Evolutionary conservation across 306 rosid species (phyloP).

Genomic region (Bauhinia variegata): DNA sequence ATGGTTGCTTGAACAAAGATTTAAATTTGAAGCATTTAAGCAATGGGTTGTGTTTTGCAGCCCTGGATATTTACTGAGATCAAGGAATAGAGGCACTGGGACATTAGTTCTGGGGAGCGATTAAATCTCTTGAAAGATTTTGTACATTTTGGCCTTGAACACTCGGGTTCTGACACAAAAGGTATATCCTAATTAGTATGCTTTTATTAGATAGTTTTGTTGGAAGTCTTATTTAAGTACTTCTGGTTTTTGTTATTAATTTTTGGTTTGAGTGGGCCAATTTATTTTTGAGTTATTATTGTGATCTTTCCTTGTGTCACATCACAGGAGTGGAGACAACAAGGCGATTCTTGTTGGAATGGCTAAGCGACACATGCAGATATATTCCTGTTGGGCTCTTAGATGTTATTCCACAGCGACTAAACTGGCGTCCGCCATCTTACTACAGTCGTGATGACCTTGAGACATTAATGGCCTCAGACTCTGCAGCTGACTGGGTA

Average conservation of each 20-base stretch:
- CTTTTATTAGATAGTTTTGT: background rate
- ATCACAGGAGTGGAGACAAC: slow-evolving; percentile 87
- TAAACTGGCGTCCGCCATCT: slow-evolving; percentile 89
- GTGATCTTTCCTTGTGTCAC: slow-evolving; percentile 7
- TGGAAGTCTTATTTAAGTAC: slow-evolving; percentile 7
- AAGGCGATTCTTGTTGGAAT: slow-evolving; percentile 83
- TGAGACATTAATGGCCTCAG: slow-evolving; percentile 94
- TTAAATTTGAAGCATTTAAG: slow-evolving; percentile 4
- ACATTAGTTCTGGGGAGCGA: slow-evolving; percentile 88
- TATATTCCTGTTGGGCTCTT: slow-evolving; percentile 88
- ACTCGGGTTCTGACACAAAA: slow-evolving; percentile 97
- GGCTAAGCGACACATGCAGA: slow-evolving; percentile 93
- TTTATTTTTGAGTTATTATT: background rate
- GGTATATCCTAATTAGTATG: slow-evolving; percentile 43
- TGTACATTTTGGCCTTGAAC: slow-evolving; percentile 82
- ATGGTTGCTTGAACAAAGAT: background rate
- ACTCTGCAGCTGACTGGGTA: slow-evolving; percentile 99
- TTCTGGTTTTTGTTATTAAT: background rate
- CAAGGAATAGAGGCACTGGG: slow-evolving; percentile 97
- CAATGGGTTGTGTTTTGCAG: slow-evolving; percentile 52
- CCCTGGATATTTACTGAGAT: slow-evolving; percentile 96
- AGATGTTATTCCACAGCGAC: slow-evolving; percentile 76
- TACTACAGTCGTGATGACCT: slow-evolving; percentile 81
- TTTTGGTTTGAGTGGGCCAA: background rate
- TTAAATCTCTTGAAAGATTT: slow-evolving; percentile 74